These are phyloP conservation scores for Saccharomyces kudriavzevii DNA, from an alignment of 805 yeast species.

Conservation along the genomic window DNA sequence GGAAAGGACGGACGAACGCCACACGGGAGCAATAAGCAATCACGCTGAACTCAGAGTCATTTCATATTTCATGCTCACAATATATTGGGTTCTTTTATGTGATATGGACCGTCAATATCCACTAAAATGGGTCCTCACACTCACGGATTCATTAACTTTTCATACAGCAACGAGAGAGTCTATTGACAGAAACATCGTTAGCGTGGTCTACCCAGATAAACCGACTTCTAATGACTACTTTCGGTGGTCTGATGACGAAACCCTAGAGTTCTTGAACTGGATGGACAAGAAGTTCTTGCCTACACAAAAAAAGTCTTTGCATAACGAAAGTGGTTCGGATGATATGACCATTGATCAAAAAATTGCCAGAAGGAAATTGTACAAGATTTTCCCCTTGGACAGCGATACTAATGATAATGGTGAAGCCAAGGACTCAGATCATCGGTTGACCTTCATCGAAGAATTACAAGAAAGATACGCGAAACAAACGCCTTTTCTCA, in stretches of 20 bases:
- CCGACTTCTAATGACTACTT: constrained; percentile 4
- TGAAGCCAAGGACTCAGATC: not conserved
- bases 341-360: constrained; percentile 21
- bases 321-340: not conserved
- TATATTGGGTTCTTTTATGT: constrained; percentile 15
- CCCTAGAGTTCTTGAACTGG: constrained; percentile 24
- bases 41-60: constrained; percentile 18
- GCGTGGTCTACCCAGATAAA: constrained; percentile 3
- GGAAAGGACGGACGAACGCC: not conserved
- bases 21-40: not conserved
- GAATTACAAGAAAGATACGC: constrained; percentile 22
- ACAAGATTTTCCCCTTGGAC: constrained; percentile 21
- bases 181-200: constrained; percentile 4
- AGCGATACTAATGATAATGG: constrained; percentile 1
- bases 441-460: constrained; percentile 11
- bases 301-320: constrained; percentile 2
- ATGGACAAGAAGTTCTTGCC: constrained; percentile 19
- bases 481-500: not conserved
- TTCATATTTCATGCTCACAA: constrained; percentile 17
- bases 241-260: constrained; percentile 17
- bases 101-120: constrained; percentile 12
- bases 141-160: not conserved
- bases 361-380: constrained; percentile 25
- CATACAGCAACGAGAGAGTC: not conserved
- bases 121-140: constrained; percentile 5